Evolutionary conservation across 192 early-diverging fungal genomes (phyloP).

Genomic region (Rhizophagus sp.): DNA sequence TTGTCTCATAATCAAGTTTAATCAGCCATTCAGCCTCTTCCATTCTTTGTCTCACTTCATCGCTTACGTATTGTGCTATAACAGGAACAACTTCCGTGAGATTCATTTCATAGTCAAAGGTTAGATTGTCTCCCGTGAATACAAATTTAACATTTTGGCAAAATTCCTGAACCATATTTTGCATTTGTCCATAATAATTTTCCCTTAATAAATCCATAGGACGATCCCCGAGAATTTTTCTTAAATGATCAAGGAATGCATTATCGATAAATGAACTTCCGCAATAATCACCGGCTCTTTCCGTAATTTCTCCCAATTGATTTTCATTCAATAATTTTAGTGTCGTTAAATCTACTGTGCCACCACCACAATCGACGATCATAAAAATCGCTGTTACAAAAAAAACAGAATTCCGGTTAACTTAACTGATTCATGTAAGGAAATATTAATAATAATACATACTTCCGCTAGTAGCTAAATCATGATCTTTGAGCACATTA

Average conservation of each 20-base stretch:
- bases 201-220: background rate
- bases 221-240: background rate
- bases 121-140: background rate
- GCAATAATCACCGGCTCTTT: background rate
- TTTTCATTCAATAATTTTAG: background rate
- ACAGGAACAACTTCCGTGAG: background rate
- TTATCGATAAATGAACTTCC: background rate
- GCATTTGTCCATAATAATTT: background rate
- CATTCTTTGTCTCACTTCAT: background rate
- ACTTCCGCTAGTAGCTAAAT: background rate
- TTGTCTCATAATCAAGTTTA: background rate
- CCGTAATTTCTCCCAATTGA: background rate
- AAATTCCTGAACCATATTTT: background rate
- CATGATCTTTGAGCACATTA: background rate
- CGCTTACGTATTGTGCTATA: background rate
- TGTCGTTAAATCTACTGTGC: slow-evolving; percentile 35
- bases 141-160: background rate
- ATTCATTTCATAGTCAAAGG: background rate
- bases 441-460: background rate
- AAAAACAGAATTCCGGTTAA: background rate
- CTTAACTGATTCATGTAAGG: background rate
- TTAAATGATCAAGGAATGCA: background rate
- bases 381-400: slow-evolving; percentile 43
- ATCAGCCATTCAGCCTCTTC: background rate
- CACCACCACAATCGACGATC: slow-evolving; percentile 60